Evolutionary conservation across 2,329 filamentous ascomycete genomes (phyloP), one percentile per base, ranked within the genome.

Genomic region (Amylocarpus encephaloides): DNA sequence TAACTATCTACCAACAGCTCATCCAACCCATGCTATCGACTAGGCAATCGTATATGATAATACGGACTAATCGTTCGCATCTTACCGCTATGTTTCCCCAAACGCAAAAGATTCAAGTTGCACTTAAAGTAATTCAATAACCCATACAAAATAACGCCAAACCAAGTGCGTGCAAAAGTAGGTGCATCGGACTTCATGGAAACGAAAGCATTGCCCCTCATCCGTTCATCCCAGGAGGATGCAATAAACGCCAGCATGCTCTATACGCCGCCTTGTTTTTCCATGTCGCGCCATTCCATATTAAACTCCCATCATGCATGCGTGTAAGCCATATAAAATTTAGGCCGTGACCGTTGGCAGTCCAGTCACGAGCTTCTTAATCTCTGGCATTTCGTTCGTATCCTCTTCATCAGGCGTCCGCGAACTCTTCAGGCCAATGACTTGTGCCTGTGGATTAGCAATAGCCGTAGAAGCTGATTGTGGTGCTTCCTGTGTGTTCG

Each of bases 321-420:
- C 34, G 34, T 36, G 12, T 36, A 16, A 13, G 12, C 12, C 15
- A 13, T 16, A 36, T 13, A 10, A 36, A 10, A 5, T 16, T 19
- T 40, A 40, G 10, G 38, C 38, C n/a, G 33, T 30, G 13, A 29
- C 33, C 15, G 18, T 22, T 43, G 53, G 49, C 15, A 55, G 59
- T 10, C 51, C 54, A 41, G 44, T 58, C 3, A 49, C 48, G 34
- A 58, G 29, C 36, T 53, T 57, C 48, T 63, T 64, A 19, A 51
- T 53, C 13, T 56, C 56, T 32, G 42, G 53, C 49, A 53, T 49
- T 33, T 62, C 60, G 26, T 56, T 51, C 43, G 35, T 26, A 50
- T 59, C 56, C 22, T 61, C 58, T 52, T 58, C 55, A 33, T 62
- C 59, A 34, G 53, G 53, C 29, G 57, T 46, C 44, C 61, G 22